Evolutionary conservation across 306 rosid genomes (phyloP), one percentile per base, ranked within the genome.

Genomic region (Pachyrhizus erosus): DNA sequence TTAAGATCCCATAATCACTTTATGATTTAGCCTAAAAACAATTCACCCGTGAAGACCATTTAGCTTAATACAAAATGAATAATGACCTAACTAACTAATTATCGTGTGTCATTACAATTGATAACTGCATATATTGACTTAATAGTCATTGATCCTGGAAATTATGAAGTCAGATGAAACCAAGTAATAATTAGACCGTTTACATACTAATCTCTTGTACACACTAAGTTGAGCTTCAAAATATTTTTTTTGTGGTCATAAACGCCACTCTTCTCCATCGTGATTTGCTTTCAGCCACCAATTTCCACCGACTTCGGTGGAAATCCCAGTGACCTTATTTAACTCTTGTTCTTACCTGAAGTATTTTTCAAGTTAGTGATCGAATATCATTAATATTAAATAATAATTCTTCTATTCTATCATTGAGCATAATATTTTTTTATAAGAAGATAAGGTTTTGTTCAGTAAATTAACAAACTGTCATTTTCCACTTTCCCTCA

Each of bases 401-500:
- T 23, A 45, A 18, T 17, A 74, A 51, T 73, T 78, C 77, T 73
- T 78, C 77, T 23, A 74, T 29, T 79, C 14, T 24, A 37, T 52
- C 51, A 82, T 43, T 70, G 61, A 78, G 70, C 70, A 65, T 54
- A 54, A 37, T 48, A 11, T 20, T 12, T 60, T 4, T 62, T 81
- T 42, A 5, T 45, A 39, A 60, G 65, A 86, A 78, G 89, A 86
- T 75, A 83, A 79, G 79, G 45, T 4, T 75, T 76, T 42, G 57
- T 14, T 48, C 12, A 43, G 81, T 73, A 67, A 82, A 79, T 68
- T 52, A 33, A 26, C 60, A 60, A 61, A 68, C 20, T 45, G 78
- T 87, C 83, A 64, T 66, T 76, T 80, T 76, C 87, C 18, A 52
- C 80, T 83, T 80, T 45, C 83, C 84, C 57, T 43, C 82, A 73